Evolutionary conservation across 352 stramenopile species (phyloP).

Genomic region (Peronospora farinosa): DNA sequence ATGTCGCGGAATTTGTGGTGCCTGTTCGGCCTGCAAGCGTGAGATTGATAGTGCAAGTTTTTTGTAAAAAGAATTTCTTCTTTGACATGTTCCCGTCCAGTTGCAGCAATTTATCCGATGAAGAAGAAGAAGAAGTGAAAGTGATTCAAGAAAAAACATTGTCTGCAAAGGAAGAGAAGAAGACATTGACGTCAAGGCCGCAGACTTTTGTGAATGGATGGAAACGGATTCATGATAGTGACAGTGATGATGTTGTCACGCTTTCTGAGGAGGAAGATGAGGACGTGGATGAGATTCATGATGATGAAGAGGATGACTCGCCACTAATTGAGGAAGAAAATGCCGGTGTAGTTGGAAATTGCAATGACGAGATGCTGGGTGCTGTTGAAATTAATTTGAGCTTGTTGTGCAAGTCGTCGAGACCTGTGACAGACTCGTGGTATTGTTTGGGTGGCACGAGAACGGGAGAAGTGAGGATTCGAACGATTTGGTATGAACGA

Average conservation of each 20-base stretch:
- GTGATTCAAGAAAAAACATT: not conserved
- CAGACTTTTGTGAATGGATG: slow-evolving; percentile 12
- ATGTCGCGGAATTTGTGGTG: slow-evolving; percentile 38
- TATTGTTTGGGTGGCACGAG: slow-evolving; percentile 42
- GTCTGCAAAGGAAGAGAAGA: slow-evolving; percentile 7
- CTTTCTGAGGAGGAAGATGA: slow-evolving; percentile 44
- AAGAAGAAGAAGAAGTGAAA: slow-evolving; percentile 11
- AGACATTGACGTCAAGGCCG: slow-evolving; percentile 4
- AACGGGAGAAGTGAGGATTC: slow-evolving; percentile 60
- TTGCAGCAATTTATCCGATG: slow-evolving; percentile 9
- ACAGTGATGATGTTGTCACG: slow-evolving; percentile 48
- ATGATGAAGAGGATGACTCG: slow-evolving; percentile 19
- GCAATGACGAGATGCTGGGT: slow-evolving; percentile 45
- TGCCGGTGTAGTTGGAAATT: not conserved
- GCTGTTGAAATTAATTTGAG: slow-evolving; percentile 45
- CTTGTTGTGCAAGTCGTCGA: slow-evolving; percentile 29
- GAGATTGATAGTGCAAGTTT: slow-evolving; percentile 42
- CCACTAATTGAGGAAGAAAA: slow-evolving; percentile 12
- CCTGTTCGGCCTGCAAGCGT: slow-evolving; percentile 16
- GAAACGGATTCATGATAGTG: slow-evolving; percentile 30
- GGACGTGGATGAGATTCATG: slow-evolving; percentile 17
- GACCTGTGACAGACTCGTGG: slow-evolving; percentile 50
- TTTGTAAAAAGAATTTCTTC: slow-evolving; percentile 75
- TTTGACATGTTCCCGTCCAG: slow-evolving; percentile 76
- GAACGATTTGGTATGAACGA: slow-evolving; percentile 42